Base-by-base conservation (phyloP, 2,329 filamentous ascomycete genomes). In the Alternaria tenuissima region DNA sequence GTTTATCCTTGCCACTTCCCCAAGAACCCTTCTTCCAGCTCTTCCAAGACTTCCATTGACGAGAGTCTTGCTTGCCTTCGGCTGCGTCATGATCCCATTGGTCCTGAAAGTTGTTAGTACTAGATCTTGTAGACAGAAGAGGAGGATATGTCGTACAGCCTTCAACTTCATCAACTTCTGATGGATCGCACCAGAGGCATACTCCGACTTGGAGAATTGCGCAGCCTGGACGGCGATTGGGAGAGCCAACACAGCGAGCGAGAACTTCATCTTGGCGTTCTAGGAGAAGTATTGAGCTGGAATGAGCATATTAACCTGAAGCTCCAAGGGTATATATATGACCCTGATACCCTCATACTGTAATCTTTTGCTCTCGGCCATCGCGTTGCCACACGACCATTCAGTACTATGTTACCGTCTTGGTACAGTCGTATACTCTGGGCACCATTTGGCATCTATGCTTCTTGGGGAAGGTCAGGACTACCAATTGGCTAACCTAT, bases 101-200 rank as follows among this genome's bases (percentile, higher is more conserved):
- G 22, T 69, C 66, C 67, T 69, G 26, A 5, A 30, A 7, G 22
- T 3, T 1, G 12, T 44, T 48, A 59, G 41, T 22, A 38, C 5
- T 7, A 1, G 30, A 18, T 57, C 14, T n/a, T 30, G 20, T 9
- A 41, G 22, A 43, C 11, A 9, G 22, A 12, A 28, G 20, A 39
- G 14, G 34, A 12, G 18, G 32, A n/a, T 9, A 7, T 7, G 32
- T n/a, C 57, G 12, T 67, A 69, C 67, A 58, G 48, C 66, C 66
- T 71, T 71, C 43, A 71, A 52, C 52, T 71, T 70, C 69, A 71
- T 71, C 59, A 71, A 52, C 52, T 69, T 69, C 32, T 66, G 60
- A 63, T 70, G 67, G 32, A 71, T 63, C 36, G 62, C 64, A 39
- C 69, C 69, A 28, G 67, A 71, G 5, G 59, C 61, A 62, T 71